Evolutionary conservation across 2,329 filamentous ascomycete genomes (phyloP), one percentile per base, ranked within the genome.

Genomic region (Alternaria viburni): DNA sequence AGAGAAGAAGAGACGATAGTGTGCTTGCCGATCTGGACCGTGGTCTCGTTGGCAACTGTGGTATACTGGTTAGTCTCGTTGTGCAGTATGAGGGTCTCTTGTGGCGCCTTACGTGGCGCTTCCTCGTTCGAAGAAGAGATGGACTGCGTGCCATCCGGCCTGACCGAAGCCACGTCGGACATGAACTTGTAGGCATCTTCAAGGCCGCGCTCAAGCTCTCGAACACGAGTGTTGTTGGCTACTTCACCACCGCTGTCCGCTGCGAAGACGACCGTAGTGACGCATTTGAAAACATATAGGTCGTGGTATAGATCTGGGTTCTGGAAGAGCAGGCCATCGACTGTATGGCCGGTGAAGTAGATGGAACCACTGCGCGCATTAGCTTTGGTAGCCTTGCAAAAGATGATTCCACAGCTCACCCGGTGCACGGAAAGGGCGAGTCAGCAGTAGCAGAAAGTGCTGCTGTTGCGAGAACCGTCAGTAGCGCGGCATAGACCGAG

Each of bases 271-370:
- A 77, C 62, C 1, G 68, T 64, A 4, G 70, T 75, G 36, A 74
- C 57, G 44, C 73, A 77, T 55, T 70, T 75, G 64, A 65, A 72
- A 21, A 71, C 69, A 47, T 69, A 67, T 41, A 77, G 57, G 36
- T 77, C 74, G 32, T 73, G 73, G 49, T 67, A 69, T 44, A 77
- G 67, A 26, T 76, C 70, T 3, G 75, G 74, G 25, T 70, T 75
- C 43, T 75, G 72, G 58, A 70, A 77, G 23, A 77, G 67, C 1
- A 76, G 54, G 44, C 58, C 63, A 47, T 77, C 75, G 30, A 67
- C 65, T 17, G 72, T 72, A 30, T 76, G 71, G 1, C 73, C 75
- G 28, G 61, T 65, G 63, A 75, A 74, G 64, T 76, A 76, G 32
- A 76, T 59, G 8, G 70, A 69, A 36, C 74, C 74, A 44, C 73